Conservation (phyloP, 2,329 filamentous ascomycete species). For the Pseudogymnoascus pannorum region DNA sequence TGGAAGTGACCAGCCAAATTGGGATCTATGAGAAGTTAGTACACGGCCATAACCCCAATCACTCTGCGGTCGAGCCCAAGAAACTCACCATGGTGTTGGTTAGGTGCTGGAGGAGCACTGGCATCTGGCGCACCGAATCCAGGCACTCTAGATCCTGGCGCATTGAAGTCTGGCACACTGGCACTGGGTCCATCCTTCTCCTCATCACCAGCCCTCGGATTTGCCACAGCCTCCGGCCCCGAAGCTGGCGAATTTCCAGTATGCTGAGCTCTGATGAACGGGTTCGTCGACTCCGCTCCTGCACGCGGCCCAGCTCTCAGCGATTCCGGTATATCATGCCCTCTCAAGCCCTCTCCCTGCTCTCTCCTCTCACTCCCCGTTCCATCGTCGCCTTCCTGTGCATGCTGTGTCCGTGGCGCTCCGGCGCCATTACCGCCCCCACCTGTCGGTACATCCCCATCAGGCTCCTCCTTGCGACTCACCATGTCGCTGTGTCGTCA, state of each 20-base stretch:
- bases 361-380: background rate
- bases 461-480: background rate
- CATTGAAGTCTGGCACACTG: slow-evolving; percentile 17
- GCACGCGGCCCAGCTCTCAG: slow-evolving; percentile 23
- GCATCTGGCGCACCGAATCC: slow-evolving; percentile 11
- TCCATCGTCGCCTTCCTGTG: background rate
- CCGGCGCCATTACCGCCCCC: background rate
- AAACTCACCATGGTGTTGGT: background rate
- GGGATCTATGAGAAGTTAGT: slow-evolving; percentile 9
- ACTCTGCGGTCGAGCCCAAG: too few species aligned
- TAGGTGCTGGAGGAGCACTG: background rate
- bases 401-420: background rate
- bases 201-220: slow-evolving; percentile 23
- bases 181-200: slow-evolving; percentile 15
- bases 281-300: slow-evolving; percentile 23
- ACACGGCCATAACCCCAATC: background rate
- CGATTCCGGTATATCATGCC: slow-evolving; percentile 20
- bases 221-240: slow-evolving; percentile 21
- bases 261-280: slow-evolving; percentile 19
- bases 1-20: slow-evolving; percentile 20
- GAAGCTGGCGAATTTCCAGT: slow-evolving; percentile 11
- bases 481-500: background rate
- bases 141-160: slow-evolving; percentile 18
- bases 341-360: background rate
- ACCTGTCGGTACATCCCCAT: background rate